Percentiles rank a stretch among this genome's conserved stretches.
phyloP scores from a whole-genome alignment of 176 grass and related monocot species.

The Saccharum spontaneum region DNA sequence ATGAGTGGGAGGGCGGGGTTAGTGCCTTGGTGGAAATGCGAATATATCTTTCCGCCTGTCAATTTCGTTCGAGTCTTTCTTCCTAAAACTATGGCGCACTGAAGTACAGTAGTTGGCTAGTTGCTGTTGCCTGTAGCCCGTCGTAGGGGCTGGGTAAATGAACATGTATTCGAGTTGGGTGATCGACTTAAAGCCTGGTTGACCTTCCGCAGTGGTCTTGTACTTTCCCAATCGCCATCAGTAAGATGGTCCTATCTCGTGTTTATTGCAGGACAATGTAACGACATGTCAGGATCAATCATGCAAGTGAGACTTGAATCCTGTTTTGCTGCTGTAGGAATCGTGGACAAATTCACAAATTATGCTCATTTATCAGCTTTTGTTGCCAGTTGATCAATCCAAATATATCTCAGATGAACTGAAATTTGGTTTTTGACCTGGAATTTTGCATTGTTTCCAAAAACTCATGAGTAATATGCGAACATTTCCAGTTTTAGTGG shows the following conservation, averaged over 20 bases:
- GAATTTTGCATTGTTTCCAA: neutral
- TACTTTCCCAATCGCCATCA: neutral
- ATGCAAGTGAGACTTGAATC: neutral
- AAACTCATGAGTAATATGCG: neutral
- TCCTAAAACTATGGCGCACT: neutral
- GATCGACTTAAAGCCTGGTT: neutral
- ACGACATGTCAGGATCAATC: neutral
- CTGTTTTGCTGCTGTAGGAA: neutral
- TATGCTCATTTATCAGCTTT: neutral
- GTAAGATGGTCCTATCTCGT: neutral
- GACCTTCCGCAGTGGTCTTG: neutral
- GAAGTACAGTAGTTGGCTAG: neutral
- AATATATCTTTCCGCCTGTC: neutral
- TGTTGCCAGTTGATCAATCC: neutral
- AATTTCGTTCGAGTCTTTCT: neutral
- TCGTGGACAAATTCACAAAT: neutral
- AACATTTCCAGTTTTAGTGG: neutral
- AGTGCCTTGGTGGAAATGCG: slow-evolving; percentile 23
- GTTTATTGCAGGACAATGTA: slow-evolving; percentile 1
- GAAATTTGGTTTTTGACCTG: neutral
- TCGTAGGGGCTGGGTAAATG: neutral
- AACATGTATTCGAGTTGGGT: neutral
- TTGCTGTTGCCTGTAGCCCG: neutral
- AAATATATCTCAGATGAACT: neutral
- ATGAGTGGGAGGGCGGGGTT: neutral